These are phyloP conservation scores for Pseudomonodictys pantanalensis DNA, from an alignment of 495 filamentous ascomycete species.

Conservation along the genomic window DNA sequence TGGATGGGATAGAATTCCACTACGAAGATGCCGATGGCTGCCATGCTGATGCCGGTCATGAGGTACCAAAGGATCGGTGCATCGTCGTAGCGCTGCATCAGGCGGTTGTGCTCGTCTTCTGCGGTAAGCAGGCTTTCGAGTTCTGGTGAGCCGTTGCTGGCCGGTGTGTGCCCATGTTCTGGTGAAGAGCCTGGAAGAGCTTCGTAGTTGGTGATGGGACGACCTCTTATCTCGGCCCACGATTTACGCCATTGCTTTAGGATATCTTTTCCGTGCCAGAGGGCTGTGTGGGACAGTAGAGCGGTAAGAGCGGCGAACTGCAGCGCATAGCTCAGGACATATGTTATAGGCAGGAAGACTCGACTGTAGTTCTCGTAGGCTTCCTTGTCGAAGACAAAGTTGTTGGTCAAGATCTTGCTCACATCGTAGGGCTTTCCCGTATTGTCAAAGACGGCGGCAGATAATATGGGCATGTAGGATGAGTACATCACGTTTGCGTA, in stretches of 20 bases:
- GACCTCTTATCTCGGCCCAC: slow-evolving; percentile 29
- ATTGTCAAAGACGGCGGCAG: slow-evolving; percentile 76
- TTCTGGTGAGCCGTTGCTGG: slow-evolving; percentile 38
- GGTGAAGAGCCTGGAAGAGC: slow-evolving; percentile 22
- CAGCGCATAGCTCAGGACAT: slow-evolving; percentile 58
- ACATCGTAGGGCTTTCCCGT: slow-evolving; percentile 74
- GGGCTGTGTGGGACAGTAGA: slow-evolving; percentile 57
- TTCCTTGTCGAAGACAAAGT: slow-evolving; percentile 67
- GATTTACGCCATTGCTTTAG: slow-evolving; percentile 55
- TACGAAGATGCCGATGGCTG: slow-evolving; percentile 74
- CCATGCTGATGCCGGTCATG: slow-evolving; percentile 63
- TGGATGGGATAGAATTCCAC: slow-evolving; percentile 79
- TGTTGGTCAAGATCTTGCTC: slow-evolving; percentile 65
- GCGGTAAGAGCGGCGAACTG: slow-evolving; percentile 77
- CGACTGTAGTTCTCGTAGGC: slow-evolving; percentile 74
- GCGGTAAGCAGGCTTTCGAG: slow-evolving; percentile 57
- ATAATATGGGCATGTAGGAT: slow-evolving; percentile 76
- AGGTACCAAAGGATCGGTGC: slow-evolving; percentile 79
- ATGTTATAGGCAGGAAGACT: slow-evolving; percentile 74
- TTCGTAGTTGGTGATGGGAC: slow-evolving; percentile 28
- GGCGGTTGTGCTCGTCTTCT: slow-evolving; percentile 74
- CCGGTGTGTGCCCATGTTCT: no score
- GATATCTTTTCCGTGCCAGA: slow-evolving; percentile 74
- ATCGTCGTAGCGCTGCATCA: slow-evolving; percentile 73
- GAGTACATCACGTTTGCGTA: slow-evolving; percentile 75